A percentile compares a stretch with the other conserved stretches of the same genome.
phyloP scores from a whole-genome alignment of 192 early-diverging fungal species.

The Coemansia sp. region DNA sequence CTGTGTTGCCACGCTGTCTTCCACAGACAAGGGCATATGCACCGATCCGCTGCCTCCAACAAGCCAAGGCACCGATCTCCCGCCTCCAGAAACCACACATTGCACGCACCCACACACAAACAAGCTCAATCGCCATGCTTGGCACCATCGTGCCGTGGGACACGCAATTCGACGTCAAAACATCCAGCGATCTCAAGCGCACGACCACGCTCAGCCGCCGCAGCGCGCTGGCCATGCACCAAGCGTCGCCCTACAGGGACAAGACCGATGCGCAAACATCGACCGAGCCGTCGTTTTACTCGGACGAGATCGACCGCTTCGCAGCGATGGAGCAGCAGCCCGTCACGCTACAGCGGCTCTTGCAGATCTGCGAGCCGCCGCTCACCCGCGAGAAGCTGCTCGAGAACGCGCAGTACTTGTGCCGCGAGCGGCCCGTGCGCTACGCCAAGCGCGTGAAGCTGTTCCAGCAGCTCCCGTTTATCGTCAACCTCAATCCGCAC shows the following conservation, averaged over 20 bases:
- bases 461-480: constrained; percentile 83
- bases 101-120: too few species aligned
- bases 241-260: neutral
- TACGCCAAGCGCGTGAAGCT: constrained; percentile 72
- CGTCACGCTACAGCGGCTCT: constrained; percentile 67
- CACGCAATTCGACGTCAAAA: neutral
- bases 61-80: too few species aligned
- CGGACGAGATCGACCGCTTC: constrained; percentile 37
- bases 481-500: constrained; percentile 89
- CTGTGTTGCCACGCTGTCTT: too few species aligned
- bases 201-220: neutral
- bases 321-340: constrained; percentile 59
- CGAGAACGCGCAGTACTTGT: constrained; percentile 56
- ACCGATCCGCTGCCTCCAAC: too few species aligned
- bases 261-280: neutral
- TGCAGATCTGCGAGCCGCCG: constrained; percentile 65
- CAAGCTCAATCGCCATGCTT: neutral
- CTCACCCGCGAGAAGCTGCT: constrained; percentile 44
- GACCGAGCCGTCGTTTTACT: constrained; percentile 34
- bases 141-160: neutral
- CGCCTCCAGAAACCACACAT: too few species aligned
- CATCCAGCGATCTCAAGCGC: neutral
- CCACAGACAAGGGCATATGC: too few species aligned
- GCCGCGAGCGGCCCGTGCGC: constrained; percentile 76
- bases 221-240: neutral